phyloP scores from a whole-genome alignment of 1,284 basidiomycete species.

The Schizophyllum commune region DNA sequence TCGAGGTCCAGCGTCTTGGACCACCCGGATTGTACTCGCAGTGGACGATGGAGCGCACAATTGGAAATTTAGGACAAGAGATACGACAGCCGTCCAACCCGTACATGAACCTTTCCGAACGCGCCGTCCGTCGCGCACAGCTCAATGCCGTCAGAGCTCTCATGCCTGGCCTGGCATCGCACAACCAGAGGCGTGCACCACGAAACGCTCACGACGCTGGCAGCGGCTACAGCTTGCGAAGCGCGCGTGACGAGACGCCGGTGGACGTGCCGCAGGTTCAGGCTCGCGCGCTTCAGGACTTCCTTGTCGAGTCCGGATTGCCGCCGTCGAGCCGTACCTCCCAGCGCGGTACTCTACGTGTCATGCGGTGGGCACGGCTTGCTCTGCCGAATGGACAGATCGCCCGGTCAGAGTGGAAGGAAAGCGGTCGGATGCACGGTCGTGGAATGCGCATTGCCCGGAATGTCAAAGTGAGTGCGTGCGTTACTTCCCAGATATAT shows the following conservation, averaged over 20 bases:
- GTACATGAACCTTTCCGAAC: slow-evolving; percentile 17
- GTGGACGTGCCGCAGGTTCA: no score
- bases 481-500: no score
- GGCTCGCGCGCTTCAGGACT: no score
- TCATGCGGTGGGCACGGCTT: slow-evolving; percentile 19
- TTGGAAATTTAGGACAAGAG: slow-evolving; percentile 27
- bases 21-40: slow-evolving; percentile 17
- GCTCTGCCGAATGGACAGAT: slow-evolving; percentile 22
- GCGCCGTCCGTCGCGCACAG: slow-evolving; percentile 10
- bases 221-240: slow-evolving; percentile 4
- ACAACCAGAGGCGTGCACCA: no score
- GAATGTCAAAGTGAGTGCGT: slow-evolving; percentile 23
- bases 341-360: neutral
- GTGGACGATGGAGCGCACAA: slow-evolving; percentile 27
- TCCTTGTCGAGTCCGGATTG: neutral
- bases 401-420: slow-evolving; percentile 19
- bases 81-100: slow-evolving; percentile 17
- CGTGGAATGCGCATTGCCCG: slow-evolving; percentile 12
- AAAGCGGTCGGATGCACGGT: slow-evolving; percentile 4
- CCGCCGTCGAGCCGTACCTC: neutral
- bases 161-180: slow-evolving; percentile 10
- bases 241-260: no score
- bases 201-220: slow-evolving; percentile 3
- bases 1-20: slow-evolving; percentile 19
- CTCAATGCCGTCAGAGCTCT: slow-evolving; percentile 14